Percentiles rank a stretch among this genome's conserved stretches.
Evolutionary conservation across 2,329 filamentous ascomycete genomes (phyloP).

Genomic region (Colletotrichum sp.): DNA sequence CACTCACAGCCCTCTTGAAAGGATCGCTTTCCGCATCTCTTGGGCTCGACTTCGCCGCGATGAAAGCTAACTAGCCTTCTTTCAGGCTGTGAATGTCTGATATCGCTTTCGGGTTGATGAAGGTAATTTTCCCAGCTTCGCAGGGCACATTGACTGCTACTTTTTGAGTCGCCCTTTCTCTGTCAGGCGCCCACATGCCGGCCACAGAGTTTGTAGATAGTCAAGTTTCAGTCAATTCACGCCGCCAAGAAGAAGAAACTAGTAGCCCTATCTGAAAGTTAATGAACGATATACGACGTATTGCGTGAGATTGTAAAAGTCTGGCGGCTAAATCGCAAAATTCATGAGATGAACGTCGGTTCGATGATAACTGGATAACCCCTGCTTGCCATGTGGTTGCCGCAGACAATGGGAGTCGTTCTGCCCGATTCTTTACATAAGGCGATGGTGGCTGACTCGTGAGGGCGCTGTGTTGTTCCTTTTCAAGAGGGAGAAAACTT

Average conservation of each 20-base stretch:
- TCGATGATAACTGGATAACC: neutral
- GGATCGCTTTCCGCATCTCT: neutral
- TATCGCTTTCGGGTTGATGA: neutral
- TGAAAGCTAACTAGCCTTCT: neutral
- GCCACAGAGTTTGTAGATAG: neutral
- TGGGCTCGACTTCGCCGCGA: neutral
- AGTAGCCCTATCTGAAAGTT: neutral
- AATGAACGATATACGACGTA: neutral
- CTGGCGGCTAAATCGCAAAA: neutral
- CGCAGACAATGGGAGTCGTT: neutral
- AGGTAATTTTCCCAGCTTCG: neutral
- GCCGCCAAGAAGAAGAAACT: neutral
- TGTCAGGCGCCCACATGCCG: neutral
- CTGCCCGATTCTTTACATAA: neutral
- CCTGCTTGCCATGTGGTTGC: neutral
- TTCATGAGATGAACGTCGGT: neutral
- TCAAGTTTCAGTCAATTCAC: neutral
- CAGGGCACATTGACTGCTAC: neutral
- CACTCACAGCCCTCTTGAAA: neutral
- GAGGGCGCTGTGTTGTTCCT: neutral
- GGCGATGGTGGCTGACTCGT: neutral
- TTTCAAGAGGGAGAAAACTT: neutral
- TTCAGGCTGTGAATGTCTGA: neutral
- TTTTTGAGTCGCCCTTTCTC: neutral
- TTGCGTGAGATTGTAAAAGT: neutral